Evolutionary conservation across 345 rosid species (phyloP).

Genomic region (Eucalyptus regnans): DNA sequence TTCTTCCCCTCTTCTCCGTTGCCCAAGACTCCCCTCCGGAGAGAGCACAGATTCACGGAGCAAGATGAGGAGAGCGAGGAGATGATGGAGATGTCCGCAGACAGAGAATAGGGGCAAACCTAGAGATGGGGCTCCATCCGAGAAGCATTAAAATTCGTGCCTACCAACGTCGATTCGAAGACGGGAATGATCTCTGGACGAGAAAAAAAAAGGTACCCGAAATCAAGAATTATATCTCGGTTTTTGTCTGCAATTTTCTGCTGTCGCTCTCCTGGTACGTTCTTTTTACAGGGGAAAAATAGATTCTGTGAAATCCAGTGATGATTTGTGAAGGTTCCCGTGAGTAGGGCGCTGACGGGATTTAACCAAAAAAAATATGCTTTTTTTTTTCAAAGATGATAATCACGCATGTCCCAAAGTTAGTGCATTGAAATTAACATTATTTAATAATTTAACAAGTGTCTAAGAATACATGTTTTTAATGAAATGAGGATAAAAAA

Average conservation of each 20-base stretch:
- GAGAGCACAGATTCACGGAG: neutral
- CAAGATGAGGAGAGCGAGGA: neutral
- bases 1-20: neutral
- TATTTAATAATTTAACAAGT: neutral
- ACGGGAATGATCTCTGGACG: neutral
- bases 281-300: neutral
- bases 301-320: neutral
- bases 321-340: neutral
- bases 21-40: neutral
- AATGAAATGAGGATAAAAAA: neutral
- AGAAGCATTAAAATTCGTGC: neutral
- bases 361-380: neutral
- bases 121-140: neutral
- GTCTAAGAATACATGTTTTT: neutral
- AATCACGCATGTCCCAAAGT: neutral
- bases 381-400: neutral
- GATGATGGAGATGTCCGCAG: neutral
- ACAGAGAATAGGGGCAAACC: neutral
- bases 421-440: neutral
- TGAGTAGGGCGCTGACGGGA: neutral
- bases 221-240: neutral
- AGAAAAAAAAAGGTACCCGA: neutral
- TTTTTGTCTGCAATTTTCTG: neutral
- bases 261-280: fast-evolving
- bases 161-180: neutral